Base-by-base conservation (phyloP, 1,284 basidiomycete genomes). In the Athelia psychrophila region DNA sequence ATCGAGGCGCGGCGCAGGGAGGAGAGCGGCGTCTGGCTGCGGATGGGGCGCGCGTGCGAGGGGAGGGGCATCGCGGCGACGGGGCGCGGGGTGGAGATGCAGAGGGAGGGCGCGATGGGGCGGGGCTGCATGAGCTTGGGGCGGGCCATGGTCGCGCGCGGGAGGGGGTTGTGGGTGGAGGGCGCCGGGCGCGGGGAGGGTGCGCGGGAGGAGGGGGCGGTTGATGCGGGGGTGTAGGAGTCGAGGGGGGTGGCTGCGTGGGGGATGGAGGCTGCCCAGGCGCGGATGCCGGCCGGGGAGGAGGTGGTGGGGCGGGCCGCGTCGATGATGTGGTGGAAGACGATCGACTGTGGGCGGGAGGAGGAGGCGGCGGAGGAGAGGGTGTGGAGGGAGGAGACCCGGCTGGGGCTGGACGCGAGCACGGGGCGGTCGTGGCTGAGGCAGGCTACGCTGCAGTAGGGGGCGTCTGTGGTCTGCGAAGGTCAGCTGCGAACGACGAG, bases 381-480 rank as follows among this genome's bases (percentile, higher is more conserved):
- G 36, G 4, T 54, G 53, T 44, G 47, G 35, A 30, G 45, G 15
- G 3, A 60, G 54, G 13, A 51, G 13, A 0, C 53, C 42, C 35
- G 48, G 27, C 0, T 53, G 45, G 2, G 27, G 3, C 0, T 56
- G 42, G 9, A 38, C 3, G 58, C 50, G 0, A 57, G 54, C 15
- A 24, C 22, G 4, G 65, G 65, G 30, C 68, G 65, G 0, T 68
- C 65, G 3, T 55, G 57, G 3, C 67, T 59, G 20, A 70, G 64
- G 63, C 84, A 87, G 35, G 70, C 61, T 8, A 64, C 56, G 0
- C 84, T 86, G 67, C 84, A 87, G 67, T 85, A 88, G 0, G 74
- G 70, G 12, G 67, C 67, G 1, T 64, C 45, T 47, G 70, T 72
- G n/a, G 81, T 69, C 81, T 83, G 63, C 49, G 20, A 36, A 19